Evolutionary conservation across 2,329 filamentous ascomycete genomes (phyloP), one percentile per base, ranked within the genome.

Genomic region (Fusarium sp.): DNA sequence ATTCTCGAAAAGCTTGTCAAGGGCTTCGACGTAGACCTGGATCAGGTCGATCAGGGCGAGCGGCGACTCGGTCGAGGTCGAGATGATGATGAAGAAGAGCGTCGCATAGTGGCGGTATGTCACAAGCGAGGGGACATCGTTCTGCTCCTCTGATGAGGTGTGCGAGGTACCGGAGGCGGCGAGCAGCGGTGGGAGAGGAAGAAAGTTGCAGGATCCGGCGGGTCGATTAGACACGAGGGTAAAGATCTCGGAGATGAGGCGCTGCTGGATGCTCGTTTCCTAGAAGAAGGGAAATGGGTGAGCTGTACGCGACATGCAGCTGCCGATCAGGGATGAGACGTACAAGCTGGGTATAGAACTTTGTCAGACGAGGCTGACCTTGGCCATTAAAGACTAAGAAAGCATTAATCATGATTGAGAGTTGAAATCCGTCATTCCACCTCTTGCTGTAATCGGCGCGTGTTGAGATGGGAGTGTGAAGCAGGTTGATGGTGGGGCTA

Each of bases 371-470:
- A 41, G 97, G 96, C 85, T 99, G 96, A 74, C 97, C 97, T 79
- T 96, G 95, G 87, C 98, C 98, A 82, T 99, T 99, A 88, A 99
- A 99, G 82, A 99, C 96, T 76, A 99, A 89, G 72, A 99, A 96
- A 35, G 97, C 97, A 88, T 98, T 99, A 84, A 99, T 98, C 97
- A 99, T 99, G 77, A 77, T 85, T 62, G 70, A 67, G 68, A 34
- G 71, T 3, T 39, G 64, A 69, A 27, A 9, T 63, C 73, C 70
- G 57, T 76, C 79, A 77, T 80, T 59, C 63, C 61, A 60, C 58
- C n/a, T 34, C 50, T 61, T 37, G 35, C 37, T 52, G 41, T 27
- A 64, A 39, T 57, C 45, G 48, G 59, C 35, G 48, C 35, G 62
- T 52, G 8, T 64, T 41, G 34, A 50, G 57, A 63, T 66, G 64